Evolutionary conservation across 495 filamentous ascomycete genomes (phyloP), one percentile per base, ranked within the genome.

Genomic region (Aspergillus hancockii): DNA sequence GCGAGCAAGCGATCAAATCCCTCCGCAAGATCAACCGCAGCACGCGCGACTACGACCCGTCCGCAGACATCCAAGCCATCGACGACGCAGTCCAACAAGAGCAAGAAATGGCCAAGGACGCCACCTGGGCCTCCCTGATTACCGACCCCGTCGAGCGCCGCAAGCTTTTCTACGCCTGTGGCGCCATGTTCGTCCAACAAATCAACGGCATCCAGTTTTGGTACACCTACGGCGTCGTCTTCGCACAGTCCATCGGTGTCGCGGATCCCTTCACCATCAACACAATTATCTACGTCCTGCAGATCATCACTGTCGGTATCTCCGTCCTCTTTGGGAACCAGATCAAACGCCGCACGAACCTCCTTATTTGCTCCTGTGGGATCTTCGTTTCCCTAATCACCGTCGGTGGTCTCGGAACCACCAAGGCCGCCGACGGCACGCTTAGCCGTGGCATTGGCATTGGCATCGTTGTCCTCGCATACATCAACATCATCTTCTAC

Each of bases 171-270:
- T 77, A 61, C 43, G 59, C 69, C 13, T 63, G 56, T 32, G 73
- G 74, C 25, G 70, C 60, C 46, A 68, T 77, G 67, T 67, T 67
- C 54, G 71, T 65, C 3, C 73, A 75, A 50, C 74, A 77, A 53
- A 73, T 77, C 58, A 67, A 65, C 57, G 73, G 74, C 22, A 77
- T 75, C 49, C 63, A 65, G n/a, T 77, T 73, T 56, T 75, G 63
- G 54, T 75, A 75, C 57, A 63, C 61, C 31, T 77, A 73, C 49
- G 75, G 75, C 18, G 69, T 72, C 0, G 66, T 77, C 23, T 75
- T 77, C 46, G 70, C 71, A 12, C 62, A 76, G 59, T 55, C 66
- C 16, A 67, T 77, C 32, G 74, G 74, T 22, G 58, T 72, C 19
- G 60, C 60, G 0, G 59, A 74, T 16, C 67, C 74, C 9, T 77